Conservation (phyloP, 768 basidiomycete species). For the Tremella mesenterica region DNA sequence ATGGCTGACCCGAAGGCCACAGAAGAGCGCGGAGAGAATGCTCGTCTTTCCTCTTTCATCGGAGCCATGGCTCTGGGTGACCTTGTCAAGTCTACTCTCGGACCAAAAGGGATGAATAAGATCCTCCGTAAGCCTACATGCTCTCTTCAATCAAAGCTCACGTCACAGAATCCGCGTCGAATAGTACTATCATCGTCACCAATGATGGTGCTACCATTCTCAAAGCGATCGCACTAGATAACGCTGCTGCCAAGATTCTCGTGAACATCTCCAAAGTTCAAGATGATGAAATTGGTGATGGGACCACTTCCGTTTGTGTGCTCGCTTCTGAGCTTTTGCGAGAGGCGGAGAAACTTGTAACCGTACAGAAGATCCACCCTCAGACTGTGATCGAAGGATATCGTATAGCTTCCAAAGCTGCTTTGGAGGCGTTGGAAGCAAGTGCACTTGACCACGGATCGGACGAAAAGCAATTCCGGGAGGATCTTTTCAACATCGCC, state of each 20-base stretch:
- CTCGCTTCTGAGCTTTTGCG: slow-evolving; percentile 81
- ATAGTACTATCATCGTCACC: slow-evolving; percentile 89
- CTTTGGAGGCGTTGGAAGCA: slow-evolving; percentile 71
- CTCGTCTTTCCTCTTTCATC: slow-evolving; percentile 94
- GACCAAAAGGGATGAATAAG: slow-evolving; percentile 99
- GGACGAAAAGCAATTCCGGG: slow-evolving; percentile 65
- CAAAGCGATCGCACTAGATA: slow-evolving; percentile 94
- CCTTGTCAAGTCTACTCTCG: slow-evolving; percentile 95
- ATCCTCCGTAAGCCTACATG: slow-evolving; percentile 56
- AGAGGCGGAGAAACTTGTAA: slow-evolving; percentile 91
- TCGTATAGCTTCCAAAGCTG: slow-evolving; percentile 78
- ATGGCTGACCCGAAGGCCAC: slow-evolving; percentile 40
- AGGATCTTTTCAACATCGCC: slow-evolving; percentile 93
- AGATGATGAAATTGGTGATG: slow-evolving; percentile 98
- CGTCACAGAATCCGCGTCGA: slow-evolving; percentile 51
- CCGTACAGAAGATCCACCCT: slow-evolving; percentile 77
- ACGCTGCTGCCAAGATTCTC: slow-evolving; percentile 96
- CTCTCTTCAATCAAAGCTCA: background rate
- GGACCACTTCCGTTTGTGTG: slow-evolving; percentile 60
- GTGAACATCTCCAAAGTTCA: slow-evolving; percentile 99
- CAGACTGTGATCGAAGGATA: slow-evolving; percentile 97
- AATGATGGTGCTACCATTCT: slow-evolving; percentile 99
- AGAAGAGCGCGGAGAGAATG: slow-evolving; percentile 93
- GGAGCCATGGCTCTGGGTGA: slow-evolving; percentile 95
- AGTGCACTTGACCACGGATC: slow-evolving; percentile 73